Percentiles rank a stretch among this genome's conserved stretches.
Evolutionary conservation across 169 alveolate species (phyloP).

Genomic region (Cryptosporidium ubiquitum): DNA sequence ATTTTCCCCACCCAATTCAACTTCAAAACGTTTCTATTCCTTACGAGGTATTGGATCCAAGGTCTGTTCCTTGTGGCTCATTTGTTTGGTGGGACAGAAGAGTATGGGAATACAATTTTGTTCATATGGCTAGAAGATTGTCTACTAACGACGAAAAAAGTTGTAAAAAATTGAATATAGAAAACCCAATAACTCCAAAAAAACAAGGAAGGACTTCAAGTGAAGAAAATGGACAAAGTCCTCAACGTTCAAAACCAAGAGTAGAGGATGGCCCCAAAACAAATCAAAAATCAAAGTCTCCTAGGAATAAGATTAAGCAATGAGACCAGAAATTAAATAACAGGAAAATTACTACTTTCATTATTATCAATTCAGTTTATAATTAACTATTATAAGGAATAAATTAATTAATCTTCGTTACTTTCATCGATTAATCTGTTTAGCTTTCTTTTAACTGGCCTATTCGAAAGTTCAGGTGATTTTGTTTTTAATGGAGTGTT

Average conservation of each 20-base stretch:
- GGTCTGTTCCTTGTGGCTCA: slow-evolving; percentile 61
- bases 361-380: background rate
- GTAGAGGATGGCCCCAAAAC: background rate
- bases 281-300: background rate
- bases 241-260: background rate
- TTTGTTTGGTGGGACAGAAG: slow-evolving; percentile 74
- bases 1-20: slow-evolving; percentile 72
- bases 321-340: background rate
- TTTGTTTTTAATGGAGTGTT: background rate
- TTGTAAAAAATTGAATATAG: slow-evolving; percentile 35
- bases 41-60: slow-evolving; percentile 59
- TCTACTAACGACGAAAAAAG: slow-evolving; percentile 46
- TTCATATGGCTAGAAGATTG: slow-evolving; percentile 61
- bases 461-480: background rate
- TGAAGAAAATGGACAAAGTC: background rate
- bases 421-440: background rate
- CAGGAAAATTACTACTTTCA: background rate
- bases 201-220: background rate
- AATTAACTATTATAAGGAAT: background rate
- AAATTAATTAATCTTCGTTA: background rate
- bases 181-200: background rate
- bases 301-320: background rate
- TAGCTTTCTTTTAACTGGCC: background rate
- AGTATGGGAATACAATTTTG: slow-evolving; percentile 71
- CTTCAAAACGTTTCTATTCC: slow-evolving; percentile 57